Base-by-base conservation (phyloP, 2,329 filamentous ascomycete genomes). In the Knufia fluminis region DNA sequence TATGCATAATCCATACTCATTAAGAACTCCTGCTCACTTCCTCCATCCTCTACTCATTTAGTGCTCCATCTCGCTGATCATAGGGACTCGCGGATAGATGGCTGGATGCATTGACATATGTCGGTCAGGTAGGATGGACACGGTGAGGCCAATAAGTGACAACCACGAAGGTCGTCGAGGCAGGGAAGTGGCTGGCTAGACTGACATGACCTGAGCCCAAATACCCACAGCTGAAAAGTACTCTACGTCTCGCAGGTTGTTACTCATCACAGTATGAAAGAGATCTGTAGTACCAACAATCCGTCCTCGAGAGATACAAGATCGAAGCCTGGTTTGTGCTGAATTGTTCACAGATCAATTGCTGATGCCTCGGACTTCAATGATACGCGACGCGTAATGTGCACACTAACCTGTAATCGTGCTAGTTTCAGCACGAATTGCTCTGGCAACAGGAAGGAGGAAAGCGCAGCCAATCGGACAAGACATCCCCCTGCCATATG, bases 121-220 rank as follows among this genome's bases (percentile, higher is more conserved):
- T 26, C 45, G 35, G 12, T 28, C 26, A 22, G 33, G 16, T 26
- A 19, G 42, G 8, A 9, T n/a, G 24, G n/a, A 16, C 10, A n/a
- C 16, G 8, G 16, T n/a, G 8, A 24, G 28, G 22, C 45, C 45
- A 48, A 48, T 48, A 14, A 48, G 9, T 31, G 4, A 16, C 20
- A 9, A 26, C 33, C 45, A 48, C 45, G 45, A 39, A 26, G 12
- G 19, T 24, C 19, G 33, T 28, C 33, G 45, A 31, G 45, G 45
- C 44, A 20, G 28, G 4, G 14, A 46, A 32, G 28, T 33, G 32
- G 45, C 17, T 48, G 45, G 45, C n/a, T 14, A 40, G 35, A 19
- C 7, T 6, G 16, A 45, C 12, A 45, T 32, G 24, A n/a, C n/a
- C 7, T n/a, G 16, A 23, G 40, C 40, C 42, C 24, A 32, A 45